A percentile compares a stretch with the other conserved stretches of the same genome.
phyloP scores from a whole-genome alignment of 1,139 yeast genomes.

The Candida pseudoviswanathii region DNA sequence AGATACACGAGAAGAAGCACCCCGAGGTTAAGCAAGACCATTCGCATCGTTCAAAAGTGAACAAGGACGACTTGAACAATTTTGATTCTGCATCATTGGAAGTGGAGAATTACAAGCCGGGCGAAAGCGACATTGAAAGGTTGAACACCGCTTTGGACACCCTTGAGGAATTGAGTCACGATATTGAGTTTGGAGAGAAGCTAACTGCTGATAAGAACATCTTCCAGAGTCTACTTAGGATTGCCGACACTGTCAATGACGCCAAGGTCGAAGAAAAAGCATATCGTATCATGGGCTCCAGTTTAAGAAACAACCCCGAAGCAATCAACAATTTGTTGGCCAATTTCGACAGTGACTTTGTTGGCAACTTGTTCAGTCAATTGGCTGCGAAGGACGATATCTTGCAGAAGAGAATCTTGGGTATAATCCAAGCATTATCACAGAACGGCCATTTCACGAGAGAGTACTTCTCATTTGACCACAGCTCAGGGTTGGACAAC shows the following conservation, averaged over 20 bases:
- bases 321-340: constrained; percentile 45
- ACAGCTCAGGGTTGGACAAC: constrained; percentile 25
- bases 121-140: constrained; percentile 16
- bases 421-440: constrained; percentile 47
- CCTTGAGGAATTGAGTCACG: constrained; percentile 64
- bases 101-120: constrained; percentile 18
- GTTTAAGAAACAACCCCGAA: constrained; percentile 72
- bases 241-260: constrained; percentile 15
- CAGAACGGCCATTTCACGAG: constrained; percentile 31
- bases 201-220: constrained; percentile 26
- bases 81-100: constrained; percentile 33
- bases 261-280: constrained; percentile 41
- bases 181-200: constrained; percentile 59
- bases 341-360: constrained; percentile 17
- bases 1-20: constrained; percentile 8
- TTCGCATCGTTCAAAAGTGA: constrained; percentile 16
- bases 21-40: constrained; percentile 5
- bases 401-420: constrained; percentile 49
- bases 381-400: constrained; percentile 26
- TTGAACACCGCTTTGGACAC: constrained; percentile 42
- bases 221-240: constrained; percentile 21
- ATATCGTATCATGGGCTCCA: constrained; percentile 54
- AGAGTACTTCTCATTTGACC: constrained; percentile 25
- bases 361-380: constrained; percentile 20
- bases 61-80: constrained; percentile 24